Percentiles rank a stretch among this genome's conserved stretches.
Evolutionary conservation across 176 grass and related monocot genomes (phyloP).

Genomic region (Ensete ventricosum): DNA sequence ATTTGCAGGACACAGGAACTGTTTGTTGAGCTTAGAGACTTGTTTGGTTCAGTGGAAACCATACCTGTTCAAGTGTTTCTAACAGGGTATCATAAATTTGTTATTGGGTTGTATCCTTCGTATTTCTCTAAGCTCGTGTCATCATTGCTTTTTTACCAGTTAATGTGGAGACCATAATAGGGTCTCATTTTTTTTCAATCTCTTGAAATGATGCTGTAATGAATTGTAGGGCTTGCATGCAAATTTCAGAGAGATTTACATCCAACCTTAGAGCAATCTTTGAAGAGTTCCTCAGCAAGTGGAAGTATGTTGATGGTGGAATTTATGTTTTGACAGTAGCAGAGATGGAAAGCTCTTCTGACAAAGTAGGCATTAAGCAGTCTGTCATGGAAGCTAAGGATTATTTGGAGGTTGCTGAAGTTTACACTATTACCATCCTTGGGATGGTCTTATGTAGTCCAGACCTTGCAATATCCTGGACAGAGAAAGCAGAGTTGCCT

Average conservation of each 20-base stretch:
- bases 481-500: conserved; percentile 30
- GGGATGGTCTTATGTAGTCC: conserved; percentile 34
- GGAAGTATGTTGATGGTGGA: conserved; percentile 34
- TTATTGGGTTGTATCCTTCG: conserved; percentile 7
- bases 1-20: conserved; percentile 46
- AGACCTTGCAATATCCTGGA: conserved; percentile 47
- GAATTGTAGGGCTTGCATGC: conserved; percentile 53
- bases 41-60: conserved; percentile 50
- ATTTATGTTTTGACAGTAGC: conserved; percentile 36
- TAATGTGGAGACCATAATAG: neutral
- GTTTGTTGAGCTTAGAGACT: conserved; percentile 44
- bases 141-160: neutral
- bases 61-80: conserved; percentile 53
- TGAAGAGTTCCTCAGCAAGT: conserved; percentile 60
- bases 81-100: conserved; percentile 35
- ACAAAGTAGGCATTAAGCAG: conserved; percentile 7
- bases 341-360: conserved; percentile 9
- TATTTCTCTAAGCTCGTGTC: neutral
- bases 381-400: conserved; percentile 27
- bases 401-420: conserved; percentile 47
- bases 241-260: conserved; percentile 42
- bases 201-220: conserved; percentile 3
- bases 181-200: neutral
- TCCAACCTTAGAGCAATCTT: conserved; percentile 42
- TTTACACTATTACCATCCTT: conserved; percentile 56